Base-by-base conservation (phyloP, 1,284 basidiomycete species). In the Papiliotrema flavescens region DNA sequence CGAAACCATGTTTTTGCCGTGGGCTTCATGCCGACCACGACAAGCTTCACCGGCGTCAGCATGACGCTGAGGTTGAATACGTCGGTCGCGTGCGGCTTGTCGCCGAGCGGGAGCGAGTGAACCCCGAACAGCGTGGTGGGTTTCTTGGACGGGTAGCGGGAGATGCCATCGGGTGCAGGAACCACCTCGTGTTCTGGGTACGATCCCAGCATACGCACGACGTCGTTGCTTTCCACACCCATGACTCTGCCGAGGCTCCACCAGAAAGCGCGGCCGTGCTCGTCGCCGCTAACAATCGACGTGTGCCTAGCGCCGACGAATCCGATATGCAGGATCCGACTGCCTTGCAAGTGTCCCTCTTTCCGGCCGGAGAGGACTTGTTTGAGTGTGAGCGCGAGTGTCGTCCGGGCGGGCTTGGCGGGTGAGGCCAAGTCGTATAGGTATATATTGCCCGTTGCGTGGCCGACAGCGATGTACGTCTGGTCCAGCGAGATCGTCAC, bases 241-340 rank as follows among this genome's bases (percentile, higher is more conserved):
- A 98, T 81, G 7, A 98, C 88, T 68, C 91, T 94, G 19, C 96
- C 94, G 2, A 99, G 79, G 51, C 88, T 90, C 75, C 98, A 95
- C 74, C 92, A 98, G 76, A 99, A 98, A 0, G 91, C 89, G 3
- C 98, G 81, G 0, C 96, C 96, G 58, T 84, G 79, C 56, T 94
- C 89, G 71, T 98, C 96, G 1, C 91, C 90, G 11, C 88, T 89
- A 36, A 98, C 85, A 49, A 98, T 84, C 2, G 92, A 93, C 0
- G 96, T 98, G 69, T 97, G 95, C 37, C 95, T 82, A 17, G 86
- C 85, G 7, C 91, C 92, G n/a, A 98, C 84, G 67, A 98, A 99
- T 13, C 85, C 87, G 43, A 99, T 79, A 64, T 83, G 88, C 54
- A 89, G 79, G 47, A 99, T 93, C n/a, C 84, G 82, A 2, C 88